phyloP scores from a whole-genome alignment of 2,329 filamentous ascomycete species.

The Fusarium sp. region DNA sequence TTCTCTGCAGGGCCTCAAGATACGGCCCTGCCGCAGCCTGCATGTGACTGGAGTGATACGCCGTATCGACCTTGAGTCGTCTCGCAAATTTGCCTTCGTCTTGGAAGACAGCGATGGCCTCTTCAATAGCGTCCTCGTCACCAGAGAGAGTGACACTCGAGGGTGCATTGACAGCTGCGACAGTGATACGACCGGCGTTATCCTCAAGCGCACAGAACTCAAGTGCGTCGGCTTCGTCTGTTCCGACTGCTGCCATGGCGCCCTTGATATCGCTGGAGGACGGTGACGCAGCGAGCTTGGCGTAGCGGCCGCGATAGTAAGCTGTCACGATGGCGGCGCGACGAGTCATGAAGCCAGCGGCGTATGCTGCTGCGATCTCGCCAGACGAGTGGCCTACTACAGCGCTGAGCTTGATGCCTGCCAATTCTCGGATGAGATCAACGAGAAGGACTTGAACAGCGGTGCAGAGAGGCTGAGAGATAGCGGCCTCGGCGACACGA shows the following conservation, averaged over 20 bases:
- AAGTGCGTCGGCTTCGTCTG: background rate
- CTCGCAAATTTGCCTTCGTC: constrained; percentile 1
- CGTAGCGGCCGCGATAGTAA: constrained; percentile 6
- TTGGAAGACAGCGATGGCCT: constrained; percentile 1
- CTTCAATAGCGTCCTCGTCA: constrained; percentile 47
- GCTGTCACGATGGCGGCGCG: constrained; percentile 45
- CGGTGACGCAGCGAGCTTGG: background rate
- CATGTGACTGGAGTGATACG: constrained; percentile 8
- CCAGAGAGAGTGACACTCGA: background rate
- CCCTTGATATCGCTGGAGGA: background rate
- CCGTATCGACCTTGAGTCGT: constrained; percentile 3
- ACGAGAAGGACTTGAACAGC: background rate
- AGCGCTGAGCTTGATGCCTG: constrained; percentile 45
- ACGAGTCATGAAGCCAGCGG: background rate
- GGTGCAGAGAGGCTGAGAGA: constrained; percentile 6
- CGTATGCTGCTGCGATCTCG: constrained; percentile 2
- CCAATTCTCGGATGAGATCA: background rate
- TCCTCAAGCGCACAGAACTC: background rate
- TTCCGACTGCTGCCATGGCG: background rate
- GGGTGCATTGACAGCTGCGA: background rate
- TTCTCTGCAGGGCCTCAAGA: background rate
- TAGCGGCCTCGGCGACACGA: background rate
- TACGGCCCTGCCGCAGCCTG: background rate
- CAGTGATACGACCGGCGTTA: background rate
- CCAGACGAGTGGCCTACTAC: constrained; percentile 57